These are phyloP conservation scores for Ramichloridium luteum DNA, from an alignment of 2,329 filamentous ascomycete species.

Conservation along the genomic window DNA sequence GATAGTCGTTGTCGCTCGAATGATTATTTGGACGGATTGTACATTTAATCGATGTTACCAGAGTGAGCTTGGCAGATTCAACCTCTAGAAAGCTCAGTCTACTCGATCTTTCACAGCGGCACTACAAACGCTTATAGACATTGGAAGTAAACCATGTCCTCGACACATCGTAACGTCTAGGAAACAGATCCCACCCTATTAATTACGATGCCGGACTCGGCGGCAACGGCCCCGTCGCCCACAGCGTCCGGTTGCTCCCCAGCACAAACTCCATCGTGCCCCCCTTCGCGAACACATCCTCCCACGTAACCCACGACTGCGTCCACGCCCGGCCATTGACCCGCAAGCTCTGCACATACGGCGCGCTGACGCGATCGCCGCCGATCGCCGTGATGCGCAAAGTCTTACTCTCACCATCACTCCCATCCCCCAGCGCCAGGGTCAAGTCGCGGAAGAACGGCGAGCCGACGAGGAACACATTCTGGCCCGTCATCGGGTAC, in stretches of 20 bases:
- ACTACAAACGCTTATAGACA: too few relatives aligned
- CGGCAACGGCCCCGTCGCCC: conserved; percentile 48
- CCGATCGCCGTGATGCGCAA: conserved; percentile 45
- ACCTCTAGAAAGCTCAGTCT: too few relatives aligned
- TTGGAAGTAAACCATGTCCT: too few relatives aligned
- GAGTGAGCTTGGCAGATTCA: too few relatives aligned
- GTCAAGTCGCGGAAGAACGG: conserved; percentile 50
- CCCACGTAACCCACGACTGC: conserved; percentile 53
- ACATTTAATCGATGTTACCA: too few relatives aligned
- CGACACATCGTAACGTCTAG: too few relatives aligned
- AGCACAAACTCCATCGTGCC: conserved; percentile 53
- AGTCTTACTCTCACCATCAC: too few relatives aligned
- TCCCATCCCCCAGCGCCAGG: conserved; percentile 43
- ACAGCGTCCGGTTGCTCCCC: conserved; percentile 39
- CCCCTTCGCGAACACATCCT: conserved; percentile 51
- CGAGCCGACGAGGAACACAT: conserved; percentile 33
- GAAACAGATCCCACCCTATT: too few relatives aligned
- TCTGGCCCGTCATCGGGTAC: conserved; percentile 56
- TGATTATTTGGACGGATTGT: too few relatives aligned
- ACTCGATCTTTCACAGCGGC: too few relatives aligned
- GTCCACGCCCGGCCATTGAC: conserved; percentile 53
- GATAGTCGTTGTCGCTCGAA: too few relatives aligned
- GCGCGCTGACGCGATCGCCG: conserved; percentile 31
- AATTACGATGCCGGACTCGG: conserved; percentile 30
- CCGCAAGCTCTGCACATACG: conserved; percentile 52